These are phyloP conservation scores for Exophiala mesophila DNA, from an alignment of 2,329 filamentous ascomycete genomes.

Conservation along the genomic window DNA sequence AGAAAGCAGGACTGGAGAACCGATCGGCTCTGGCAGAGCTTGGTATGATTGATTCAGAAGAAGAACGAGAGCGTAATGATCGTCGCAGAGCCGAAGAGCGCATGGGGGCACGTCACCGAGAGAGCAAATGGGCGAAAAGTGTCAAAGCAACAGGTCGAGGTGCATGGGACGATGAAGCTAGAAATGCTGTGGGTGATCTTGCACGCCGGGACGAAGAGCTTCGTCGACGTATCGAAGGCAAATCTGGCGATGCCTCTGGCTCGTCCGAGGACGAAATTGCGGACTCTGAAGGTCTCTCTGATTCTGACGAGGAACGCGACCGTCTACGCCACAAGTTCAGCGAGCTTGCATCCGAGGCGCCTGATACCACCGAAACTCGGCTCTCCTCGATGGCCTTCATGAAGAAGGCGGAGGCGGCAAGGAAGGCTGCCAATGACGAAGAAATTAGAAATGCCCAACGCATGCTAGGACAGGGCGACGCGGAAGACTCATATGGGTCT, in stretches of 20 bases:
- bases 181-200: constrained; percentile 72
- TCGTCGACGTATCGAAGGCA: constrained; percentile 71
- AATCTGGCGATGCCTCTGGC: constrained; percentile 57
- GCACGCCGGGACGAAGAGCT: constrained; percentile 78
- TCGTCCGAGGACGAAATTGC: constrained; percentile 58
- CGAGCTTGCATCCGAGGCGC: constrained; percentile 33
- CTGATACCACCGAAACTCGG: constrained; percentile 53
- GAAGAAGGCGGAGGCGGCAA: constrained; percentile 76
- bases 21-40: constrained; percentile 48
- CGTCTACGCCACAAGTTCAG: constrained; percentile 37
- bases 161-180: constrained; percentile 84
- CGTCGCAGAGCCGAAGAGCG: constrained; percentile 74
- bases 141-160: constrained; percentile 72
- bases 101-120: constrained; percentile 77
- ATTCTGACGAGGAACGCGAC: constrained; percentile 50
- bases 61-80: constrained; percentile 63
- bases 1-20: constrained; percentile 12
- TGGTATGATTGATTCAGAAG: constrained; percentile 57
- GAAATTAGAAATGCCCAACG: constrained; percentile 64
- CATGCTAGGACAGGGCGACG: constrained; percentile 62
- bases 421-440: constrained; percentile 75
- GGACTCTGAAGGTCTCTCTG: constrained; percentile 61
- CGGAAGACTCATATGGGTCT: constrained; percentile 52
- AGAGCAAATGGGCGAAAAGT: constrained; percentile 89
- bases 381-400: constrained; percentile 90